Conservation (phyloP, 2,329 filamentous ascomycete species). For the Mycosphaerella sp. region DNA sequence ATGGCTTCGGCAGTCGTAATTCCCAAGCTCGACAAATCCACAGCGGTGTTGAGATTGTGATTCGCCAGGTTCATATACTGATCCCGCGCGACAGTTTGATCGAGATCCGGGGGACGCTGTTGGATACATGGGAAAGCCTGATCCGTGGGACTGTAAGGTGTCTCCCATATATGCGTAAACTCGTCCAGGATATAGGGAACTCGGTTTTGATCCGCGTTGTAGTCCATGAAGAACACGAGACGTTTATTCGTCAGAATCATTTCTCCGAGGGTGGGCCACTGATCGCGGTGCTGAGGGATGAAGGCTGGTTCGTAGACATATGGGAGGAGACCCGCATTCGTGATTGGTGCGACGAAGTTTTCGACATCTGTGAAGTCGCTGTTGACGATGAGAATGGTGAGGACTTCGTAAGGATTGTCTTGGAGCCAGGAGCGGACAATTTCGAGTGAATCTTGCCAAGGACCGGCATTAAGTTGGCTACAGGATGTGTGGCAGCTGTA, state of each 20-base stretch:
- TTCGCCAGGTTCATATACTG: constrained; percentile 75
- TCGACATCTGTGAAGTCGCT: constrained; percentile 63
- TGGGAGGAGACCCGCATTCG: constrained; percentile 63
- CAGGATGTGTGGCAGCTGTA: constrained; percentile 85
- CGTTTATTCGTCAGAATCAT: constrained; percentile 64
- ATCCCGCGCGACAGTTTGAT: constrained; percentile 44
- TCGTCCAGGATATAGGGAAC: constrained; percentile 83
- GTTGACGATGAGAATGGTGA: constrained; percentile 82
- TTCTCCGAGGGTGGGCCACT: constrained; percentile 77
- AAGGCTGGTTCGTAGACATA: constrained; percentile 69
- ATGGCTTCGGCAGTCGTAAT: constrained; percentile 46
- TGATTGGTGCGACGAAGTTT: constrained; percentile 62
- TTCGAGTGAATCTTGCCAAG: constrained; percentile 66
- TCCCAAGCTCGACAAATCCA: constrained; percentile 52
- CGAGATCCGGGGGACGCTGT: constrained; percentile 67
- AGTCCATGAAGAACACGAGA: constrained; percentile 77
- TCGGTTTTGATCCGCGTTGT: constrained; percentile 68
- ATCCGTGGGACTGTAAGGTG: constrained; percentile 70
- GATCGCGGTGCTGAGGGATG: constrained; percentile 61
- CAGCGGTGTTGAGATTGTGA: constrained; percentile 80
- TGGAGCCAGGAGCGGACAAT: constrained; percentile 67
- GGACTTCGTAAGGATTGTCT: constrained; percentile 73
- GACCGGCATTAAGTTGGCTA: constrained; percentile 72
- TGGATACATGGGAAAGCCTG: constrained; percentile 68
- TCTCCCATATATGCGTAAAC: constrained; percentile 87